phyloP scores from a whole-genome alignment of 176 grass and related monocot species.

The Zea luxurians region DNA sequence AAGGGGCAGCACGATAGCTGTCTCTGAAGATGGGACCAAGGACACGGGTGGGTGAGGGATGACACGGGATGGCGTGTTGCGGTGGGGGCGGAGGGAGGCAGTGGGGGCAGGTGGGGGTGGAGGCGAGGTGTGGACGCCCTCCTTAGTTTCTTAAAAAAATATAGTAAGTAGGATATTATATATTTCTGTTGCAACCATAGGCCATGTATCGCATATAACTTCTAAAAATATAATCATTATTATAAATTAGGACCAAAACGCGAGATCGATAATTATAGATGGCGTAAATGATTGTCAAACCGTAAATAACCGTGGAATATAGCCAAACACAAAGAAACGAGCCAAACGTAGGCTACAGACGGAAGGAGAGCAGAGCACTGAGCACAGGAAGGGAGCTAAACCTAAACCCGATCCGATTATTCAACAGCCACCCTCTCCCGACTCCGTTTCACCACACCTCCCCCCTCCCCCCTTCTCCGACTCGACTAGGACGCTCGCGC shows the following conservation, averaged over 20 bases:
- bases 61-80: too few relatives aligned
- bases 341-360: background rate
- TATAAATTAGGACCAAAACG: background rate
- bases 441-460: constrained; percentile 27
- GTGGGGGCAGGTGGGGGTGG: too few relatives aligned
- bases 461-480: background rate
- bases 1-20: too few relatives aligned
- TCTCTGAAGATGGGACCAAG: too few relatives aligned
- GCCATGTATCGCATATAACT: too few relatives aligned
- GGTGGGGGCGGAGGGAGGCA: too few relatives aligned
- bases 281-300: background rate
- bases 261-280: background rate
- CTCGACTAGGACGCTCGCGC: constrained; percentile 26
- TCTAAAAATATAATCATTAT: background rate
- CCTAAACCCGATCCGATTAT: constrained; percentile 41
- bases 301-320: background rate
- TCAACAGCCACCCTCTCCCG: constrained; percentile 32
- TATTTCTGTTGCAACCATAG: too few relatives aligned
- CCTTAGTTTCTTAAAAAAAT: too few relatives aligned
- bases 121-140: too few relatives aligned
- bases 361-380: background rate
- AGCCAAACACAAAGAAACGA: background rate
- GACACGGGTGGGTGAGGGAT: too few relatives aligned
- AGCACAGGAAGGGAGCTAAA: background rate
- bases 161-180: too few relatives aligned